These are phyloP conservation scores for Trichosporon sp. DNA, from an alignment of 1,284 basidiomycete species.

Conservation along the genomic window DNA sequence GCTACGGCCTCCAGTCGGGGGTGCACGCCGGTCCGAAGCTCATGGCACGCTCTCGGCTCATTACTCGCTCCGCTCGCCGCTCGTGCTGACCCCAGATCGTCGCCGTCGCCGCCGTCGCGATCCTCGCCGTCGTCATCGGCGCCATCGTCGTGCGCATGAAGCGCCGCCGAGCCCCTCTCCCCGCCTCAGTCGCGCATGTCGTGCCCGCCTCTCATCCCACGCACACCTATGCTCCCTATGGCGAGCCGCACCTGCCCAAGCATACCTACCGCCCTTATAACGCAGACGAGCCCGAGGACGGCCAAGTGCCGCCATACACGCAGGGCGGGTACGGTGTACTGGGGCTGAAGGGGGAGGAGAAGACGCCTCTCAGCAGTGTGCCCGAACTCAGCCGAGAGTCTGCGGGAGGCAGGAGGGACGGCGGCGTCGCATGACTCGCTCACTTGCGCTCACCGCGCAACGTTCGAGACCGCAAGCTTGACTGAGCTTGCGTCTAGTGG, in stretches of 20 bases:
- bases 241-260: neutral
- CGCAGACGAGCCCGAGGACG: slow-evolving; percentile 3
- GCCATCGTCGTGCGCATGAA: neutral
- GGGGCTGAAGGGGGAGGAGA: neutral
- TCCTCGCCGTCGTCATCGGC: slow-evolving; percentile 5
- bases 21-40: too few species aligned
- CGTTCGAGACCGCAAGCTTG: too few species aligned
- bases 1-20: too few species aligned
- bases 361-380: neutral
- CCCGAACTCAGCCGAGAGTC: neutral
- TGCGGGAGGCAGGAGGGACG: neutral
- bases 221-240: neutral
- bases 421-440: neutral
- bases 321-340: neutral
- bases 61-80: neutral
- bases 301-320: slow-evolving; percentile 1
- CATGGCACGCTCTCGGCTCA: too few species aligned
- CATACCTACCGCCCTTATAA: neutral
- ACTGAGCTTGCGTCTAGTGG: too few species aligned
- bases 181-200: neutral
- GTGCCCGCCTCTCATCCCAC: neutral
- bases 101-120: neutral
- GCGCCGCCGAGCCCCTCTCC: neutral
- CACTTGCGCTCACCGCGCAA: too few species aligned
- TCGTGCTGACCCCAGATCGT: neutral